Evolutionary conservation across 495 filamentous ascomycete species (phyloP).

Genomic region (Aspergillus avenaceus): DNA sequence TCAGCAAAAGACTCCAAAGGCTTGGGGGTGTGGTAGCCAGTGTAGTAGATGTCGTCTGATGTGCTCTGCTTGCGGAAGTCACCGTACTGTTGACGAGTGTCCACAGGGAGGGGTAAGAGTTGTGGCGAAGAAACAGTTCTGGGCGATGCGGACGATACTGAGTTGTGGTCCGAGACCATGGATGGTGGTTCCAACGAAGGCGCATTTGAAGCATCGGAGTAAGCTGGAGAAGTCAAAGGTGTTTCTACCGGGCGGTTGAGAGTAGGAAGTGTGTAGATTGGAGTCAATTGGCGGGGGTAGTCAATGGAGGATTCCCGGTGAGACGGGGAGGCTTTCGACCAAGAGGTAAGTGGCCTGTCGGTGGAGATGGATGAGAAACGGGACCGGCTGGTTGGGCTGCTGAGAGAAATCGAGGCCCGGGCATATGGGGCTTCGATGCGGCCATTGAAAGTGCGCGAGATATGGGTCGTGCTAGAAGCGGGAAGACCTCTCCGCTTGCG

Average conservation of each 20-base stretch:
- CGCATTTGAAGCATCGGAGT: constrained; percentile 54
- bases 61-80: constrained; percentile 27
- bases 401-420: constrained; percentile 28
- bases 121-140: constrained; percentile 41
- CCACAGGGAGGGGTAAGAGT: constrained; percentile 35
- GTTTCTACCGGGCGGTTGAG: constrained; percentile 52
- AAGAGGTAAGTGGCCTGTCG: constrained; percentile 23
- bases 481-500: constrained; percentile 51
- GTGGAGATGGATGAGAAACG: constrained; percentile 27
- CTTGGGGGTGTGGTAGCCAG: constrained; percentile 18
- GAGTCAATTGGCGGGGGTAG: constrained; percentile 36
- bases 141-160: constrained; percentile 56
- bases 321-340: constrained; percentile 29
- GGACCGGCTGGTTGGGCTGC: constrained; percentile 27
- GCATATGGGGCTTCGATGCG: constrained; percentile 40
- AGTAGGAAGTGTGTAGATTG: constrained; percentile 41
- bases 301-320: constrained; percentile 30
- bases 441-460: constrained; percentile 37
- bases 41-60: constrained; percentile 25
- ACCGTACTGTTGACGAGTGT: constrained; percentile 28
- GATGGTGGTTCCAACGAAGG: constrained; percentile 65
- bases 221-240: constrained; percentile 67
- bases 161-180: constrained; percentile 66
- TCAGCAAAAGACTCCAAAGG: constrained; percentile 29
- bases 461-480: constrained; percentile 27